Base-by-base conservation (phyloP, 805 yeast genomes). In the Lachancea fermentati region DNA sequence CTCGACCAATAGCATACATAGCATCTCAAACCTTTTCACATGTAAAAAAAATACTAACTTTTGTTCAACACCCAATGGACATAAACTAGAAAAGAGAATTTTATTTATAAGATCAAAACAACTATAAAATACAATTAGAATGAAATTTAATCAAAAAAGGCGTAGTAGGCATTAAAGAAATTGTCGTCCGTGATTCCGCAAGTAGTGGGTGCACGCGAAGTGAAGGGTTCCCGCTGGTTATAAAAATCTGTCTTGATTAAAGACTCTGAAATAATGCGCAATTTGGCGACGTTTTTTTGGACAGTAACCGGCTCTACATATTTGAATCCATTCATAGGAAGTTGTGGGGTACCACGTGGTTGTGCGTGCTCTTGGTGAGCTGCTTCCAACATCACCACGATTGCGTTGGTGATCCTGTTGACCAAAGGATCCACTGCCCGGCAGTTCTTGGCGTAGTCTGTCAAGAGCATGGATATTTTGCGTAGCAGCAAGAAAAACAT, bases 371-470 rank as follows among this genome's bases (percentile, higher is more conserved):
- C 17, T 16, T 24, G 9, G 22, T 17, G 26, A 30, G 26, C 30
- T 36, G 50, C 53, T 32, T 49, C 51, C 14, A 51, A 30, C 3
- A 49, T 43, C 4, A 50, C 47, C 14, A 41, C 38, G 18, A 58
- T 44, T 43, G 46, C 49, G 28, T 33, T 26, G 9, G 47, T 46
- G 15, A 56, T 32, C 11, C 46, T 49, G 13, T 19, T 32, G 1
- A 57, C 49, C 14, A 47, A 34, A 5, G 51, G 48, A 28, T 48
- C 51, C 9, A 39, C 43, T 5, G 41, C 48, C 31, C 52, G 55
- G 42, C 61, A 54, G 34, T 58, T 58, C 30, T 57, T 58, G 8
- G 58, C 47, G 26, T 58, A 58, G 44, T 58, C 63, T 32, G 50
- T 46, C 22, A 58, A 35, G 34, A 58, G 35, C 56, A 57, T 57